These are phyloP conservation scores for Scheffersomyces segobiensis DNA, from an alignment of 1,139 yeast species.

Conservation along the genomic window DNA sequence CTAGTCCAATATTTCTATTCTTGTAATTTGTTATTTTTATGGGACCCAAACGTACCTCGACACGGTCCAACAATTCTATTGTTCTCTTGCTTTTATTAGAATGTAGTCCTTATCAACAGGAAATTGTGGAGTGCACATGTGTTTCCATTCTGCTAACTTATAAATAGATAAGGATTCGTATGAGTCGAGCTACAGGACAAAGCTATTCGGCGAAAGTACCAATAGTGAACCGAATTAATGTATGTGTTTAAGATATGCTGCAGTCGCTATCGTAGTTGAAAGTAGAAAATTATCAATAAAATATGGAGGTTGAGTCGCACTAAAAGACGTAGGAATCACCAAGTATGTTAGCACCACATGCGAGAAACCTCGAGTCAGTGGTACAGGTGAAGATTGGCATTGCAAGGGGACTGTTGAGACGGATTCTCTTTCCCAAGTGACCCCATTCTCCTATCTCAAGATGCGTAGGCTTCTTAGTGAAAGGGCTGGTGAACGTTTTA, in stretches of 20 bases:
- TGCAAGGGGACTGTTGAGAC: background rate
- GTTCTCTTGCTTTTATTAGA: background rate
- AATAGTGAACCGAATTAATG: background rate
- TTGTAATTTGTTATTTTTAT: background rate
- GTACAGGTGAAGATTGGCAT: slow-evolving; percentile 1
- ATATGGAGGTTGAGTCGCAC: background rate
- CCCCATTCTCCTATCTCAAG: background rate
- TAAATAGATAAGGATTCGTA: background rate
- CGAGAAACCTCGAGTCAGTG: background rate
- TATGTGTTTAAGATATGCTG: background rate
- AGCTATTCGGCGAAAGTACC: background rate
- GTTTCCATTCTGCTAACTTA: background rate
- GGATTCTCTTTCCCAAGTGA: background rate
- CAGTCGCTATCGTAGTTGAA: background rate
- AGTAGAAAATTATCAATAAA: background rate
- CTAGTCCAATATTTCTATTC: background rate
- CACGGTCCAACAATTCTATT: background rate
- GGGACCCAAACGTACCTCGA: background rate
- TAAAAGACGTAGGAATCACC: background rate
- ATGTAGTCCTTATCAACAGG: background rate
- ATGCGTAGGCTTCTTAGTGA: slow-evolving; percentile 1
- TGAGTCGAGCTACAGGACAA: background rate
- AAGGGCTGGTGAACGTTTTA: slow-evolving; percentile 7
- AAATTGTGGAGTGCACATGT: background rate
- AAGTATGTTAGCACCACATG: background rate